Percentiles rank a stretch among this genome's conserved stretches.
These are phyloP conservation scores for Suhomyces faveliae DNA, from an alignment of 805 yeast species.

Conservation along the genomic window DNA sequence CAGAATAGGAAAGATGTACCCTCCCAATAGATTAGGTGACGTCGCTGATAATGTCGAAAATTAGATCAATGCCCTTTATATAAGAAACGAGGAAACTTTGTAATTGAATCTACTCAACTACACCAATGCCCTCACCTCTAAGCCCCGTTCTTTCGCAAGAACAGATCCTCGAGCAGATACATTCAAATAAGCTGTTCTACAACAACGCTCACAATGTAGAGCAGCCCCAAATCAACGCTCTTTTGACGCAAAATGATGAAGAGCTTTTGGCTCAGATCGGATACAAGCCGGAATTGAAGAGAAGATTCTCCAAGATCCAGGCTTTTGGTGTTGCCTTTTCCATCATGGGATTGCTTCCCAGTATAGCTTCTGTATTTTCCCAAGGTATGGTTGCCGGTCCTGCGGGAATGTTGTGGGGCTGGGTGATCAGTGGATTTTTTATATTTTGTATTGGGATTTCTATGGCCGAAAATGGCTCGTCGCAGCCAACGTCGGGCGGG, in stretches of 20 bases:
- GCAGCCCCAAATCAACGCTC: slow-evolving; percentile 22
- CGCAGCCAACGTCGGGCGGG: slow-evolving; percentile 33
- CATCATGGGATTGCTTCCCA: slow-evolving; percentile 35
- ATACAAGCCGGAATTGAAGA: slow-evolving; percentile 31
- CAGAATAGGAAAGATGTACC: not conserved
- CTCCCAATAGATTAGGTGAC: not conserved
- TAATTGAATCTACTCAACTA: not conserved
- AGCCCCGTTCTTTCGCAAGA: slow-evolving; percentile 14
- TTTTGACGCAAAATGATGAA: slow-evolving; percentile 20
- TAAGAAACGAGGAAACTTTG: not conserved
- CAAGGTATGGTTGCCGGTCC: slow-evolving; percentile 29
- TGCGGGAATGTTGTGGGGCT: slow-evolving; percentile 32
- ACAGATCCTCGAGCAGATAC: slow-evolving; percentile 25
- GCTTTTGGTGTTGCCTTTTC: slow-evolving; percentile 36
- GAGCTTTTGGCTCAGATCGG: slow-evolving; percentile 34
- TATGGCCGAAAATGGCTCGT: slow-evolving; percentile 27
- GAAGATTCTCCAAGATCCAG: slow-evolving; percentile 28
- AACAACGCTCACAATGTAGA: slow-evolving; percentile 32
- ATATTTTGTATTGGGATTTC: slow-evolving; percentile 28
- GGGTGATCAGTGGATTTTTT: slow-evolving; percentile 27
- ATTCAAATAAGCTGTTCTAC: slow-evolving; percentile 22
- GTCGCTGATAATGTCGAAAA: not conserved
- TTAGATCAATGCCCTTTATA: not conserved
- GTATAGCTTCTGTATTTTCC: slow-evolving; percentile 25
- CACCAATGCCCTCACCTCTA: not conserved